Evolutionary conservation across 1,284 basidiomycete genomes (phyloP), one percentile per base, ranked within the genome.

Genomic region (Cutaneotrichosporon sp.): DNA sequence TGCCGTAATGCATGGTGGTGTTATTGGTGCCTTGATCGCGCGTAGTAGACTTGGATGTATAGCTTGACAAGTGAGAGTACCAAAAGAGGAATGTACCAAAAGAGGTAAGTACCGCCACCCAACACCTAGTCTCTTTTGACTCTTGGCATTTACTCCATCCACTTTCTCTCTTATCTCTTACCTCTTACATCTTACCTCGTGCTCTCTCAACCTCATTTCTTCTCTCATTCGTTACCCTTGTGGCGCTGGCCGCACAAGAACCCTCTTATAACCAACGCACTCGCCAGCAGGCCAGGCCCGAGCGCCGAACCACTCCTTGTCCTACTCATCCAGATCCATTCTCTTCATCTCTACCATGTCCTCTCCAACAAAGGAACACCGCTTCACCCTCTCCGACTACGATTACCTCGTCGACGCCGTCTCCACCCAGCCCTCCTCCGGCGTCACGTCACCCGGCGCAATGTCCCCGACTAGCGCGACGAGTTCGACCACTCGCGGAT

Each of bases 311-410:
- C 30, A 16, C 49, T 51, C 22, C 26, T 21, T 50, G 16, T 51
- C 16, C 11, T 10, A 26, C 26, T 26, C 49, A 2, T 11, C 49
- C 53, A 26, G 26, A 26, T 21, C 16, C 53, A 11, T n/a, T 14
- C 38, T 56, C 55, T 42, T 5, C 30, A 6, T 22, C 11, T 6
- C 55, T 11, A 56, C 32, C 4, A 21, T 42, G 32, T 4, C 55
- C 11, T n/a, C 53, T 13, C 53, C 53, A 5, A 22, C 32, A 6
- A 32, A 18, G 13, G 36, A 56, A 4, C 55, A 22, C 6, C 56
- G 61, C 55, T 62, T 62, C 61, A 62, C 61, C 30, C 51, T 62
- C 47, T 62, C 61, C 6, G 61, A 62, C 61, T 62, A 62, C 61
- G 49, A 30, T 52, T 49, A 61, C 38, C 14, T 51, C 16, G 42